Base-by-base conservation (phyloP, 2,329 filamentous ascomycete species). In the Alternaria burnsii region DNA sequence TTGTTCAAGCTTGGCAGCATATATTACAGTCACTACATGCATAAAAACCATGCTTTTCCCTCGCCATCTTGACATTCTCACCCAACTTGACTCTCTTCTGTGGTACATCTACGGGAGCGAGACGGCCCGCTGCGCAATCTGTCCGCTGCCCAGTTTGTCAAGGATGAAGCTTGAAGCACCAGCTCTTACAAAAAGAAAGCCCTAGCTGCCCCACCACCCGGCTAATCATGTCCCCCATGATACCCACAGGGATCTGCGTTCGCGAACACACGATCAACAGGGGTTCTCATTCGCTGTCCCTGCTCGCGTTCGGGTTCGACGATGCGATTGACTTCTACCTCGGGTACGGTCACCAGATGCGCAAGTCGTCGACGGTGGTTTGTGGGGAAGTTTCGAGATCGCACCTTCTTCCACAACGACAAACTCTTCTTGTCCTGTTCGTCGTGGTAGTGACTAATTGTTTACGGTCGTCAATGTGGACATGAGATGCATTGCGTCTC, bases 151-250 rank as follows among this genome's bases (percentile, higher is more conserved):
- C 16, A 38, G 34, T 6, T n/a, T 6, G 36, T 48, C 61, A 62
- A 55, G 61, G 61, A 61, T 64, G 47, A 52, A 55, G 56, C 56
- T 59, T 59, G 51, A 59, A 51, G 40, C 34, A 34, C n/a, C 44
- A 32, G 20, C 18, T 47, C 10, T 10, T 32, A 24, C 36, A 57
- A 59, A 55, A 30, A 16, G 46, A 38, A 28, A 9, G 20, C 26
- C 8, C 18, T 28, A 18, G 11, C 40, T 59, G 38, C 51, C 57
- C 57, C 57, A 46, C 52, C 52, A 50, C 16, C 20, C 30, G 30
- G 46, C 46, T 26, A 32, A 50, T 50, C 32, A 38, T n/a, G 14
- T 22, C n/a, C 20, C 34, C 30, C 12, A n/a, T 3, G 30, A 36
- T 36, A 24, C n/a, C 22, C 34, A 41, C 50, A 41, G 22, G n/a